Evolutionary conservation across 257 asterid species (phyloP), one percentile per base, ranked within the genome.

Genomic region (Lavandula angustifolia): DNA sequence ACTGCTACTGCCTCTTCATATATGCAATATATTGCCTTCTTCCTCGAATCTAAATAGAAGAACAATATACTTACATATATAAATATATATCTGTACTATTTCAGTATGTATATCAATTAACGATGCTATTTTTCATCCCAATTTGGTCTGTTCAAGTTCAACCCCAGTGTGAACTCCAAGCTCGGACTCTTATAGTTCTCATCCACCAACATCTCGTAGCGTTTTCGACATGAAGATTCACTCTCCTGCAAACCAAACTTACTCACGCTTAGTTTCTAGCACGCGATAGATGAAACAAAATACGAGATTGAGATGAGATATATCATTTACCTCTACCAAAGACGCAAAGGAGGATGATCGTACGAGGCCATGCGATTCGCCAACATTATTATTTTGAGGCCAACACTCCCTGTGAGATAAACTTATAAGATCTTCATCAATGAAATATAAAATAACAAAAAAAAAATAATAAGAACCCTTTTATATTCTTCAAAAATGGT

Each of bases 341-440:
- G 85, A 71, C 35, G 87, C 90, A 62, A 80, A 72, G 0, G 82
- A 62, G 11, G 87, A 78, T n/a, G 86, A 74, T 57, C 85, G 64
- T 56, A 77, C 47, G 58, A 75, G 73, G 29, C 77, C 78, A 51
- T 75, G 76, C 56, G 79, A 52, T 32, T 84, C 92, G 50, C 72
- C 72, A 34, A 16, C 75, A 6, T 76, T 61, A 58, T 71, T 82
- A 9, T 68, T 69, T 61, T 81, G 92, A 51, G 69, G 44, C 95
- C 95, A 86, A 38, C 73, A 82, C 35, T 89, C 95, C 76, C 92
- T 79, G 66, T n/a, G 9, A 47, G 27, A 22, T 22, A 22, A 22
- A 22, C 27, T 22, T 22, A 22, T 22, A 22, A 22, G 27, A 22
- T 22, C 2, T 62, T 46, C 8, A 37, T 37, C 7, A 37, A 37